Evolutionary conservation across 108 stramenopile genomes (phyloP), one percentile per base, ranked within the genome.

Genomic region (Bacterosira constricta): DNA sequence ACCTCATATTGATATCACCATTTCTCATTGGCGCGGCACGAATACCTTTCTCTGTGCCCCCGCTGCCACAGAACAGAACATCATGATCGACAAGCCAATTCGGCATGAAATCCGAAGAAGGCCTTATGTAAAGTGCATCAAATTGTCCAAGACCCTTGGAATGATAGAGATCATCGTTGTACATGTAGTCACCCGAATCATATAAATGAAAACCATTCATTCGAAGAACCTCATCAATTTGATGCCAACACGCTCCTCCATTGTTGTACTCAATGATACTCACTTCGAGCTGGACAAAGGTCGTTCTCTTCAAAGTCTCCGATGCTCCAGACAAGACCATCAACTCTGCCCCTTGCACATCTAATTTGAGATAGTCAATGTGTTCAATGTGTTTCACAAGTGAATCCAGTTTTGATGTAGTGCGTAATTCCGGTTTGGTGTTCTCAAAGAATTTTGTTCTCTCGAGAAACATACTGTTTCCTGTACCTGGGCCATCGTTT

Each of bases 201-300:
- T 79, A 79, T 11, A 78, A 41, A 18, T 34, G 45, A 51, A 66
- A 79, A 0, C 77, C 77, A 65, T 79, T 18, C 12, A 21, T 36
- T 7, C 71, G 70, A n/a, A 79, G 63, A 31, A 79, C 47, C 20
- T 54, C 70, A 34, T 79, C 64, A n/a, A 79, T 31, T 51, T 79
- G 35, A 29, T 63, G 47, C 37, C 31, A 54, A 31, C 79, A 80
- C 17, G 79, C 58, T 21, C 57, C 79, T 36, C 79, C 79, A 10
- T 73, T 59, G 50, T 79, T 73, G 60, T 68, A 80, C 35, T 68
- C 32, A 20, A 80, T 56, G 54, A 58, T 59, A 25, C 66, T 67
- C n/a, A 52, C 66, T 46, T 80, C 79, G 0, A 80, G 23, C 57
- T 80, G 72, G 35, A 80, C 71, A 53, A 73, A 73, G 5, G 79